phyloP scores from a whole-genome alignment of 768 basidiomycete species.

The Mycena vulgaris region DNA sequence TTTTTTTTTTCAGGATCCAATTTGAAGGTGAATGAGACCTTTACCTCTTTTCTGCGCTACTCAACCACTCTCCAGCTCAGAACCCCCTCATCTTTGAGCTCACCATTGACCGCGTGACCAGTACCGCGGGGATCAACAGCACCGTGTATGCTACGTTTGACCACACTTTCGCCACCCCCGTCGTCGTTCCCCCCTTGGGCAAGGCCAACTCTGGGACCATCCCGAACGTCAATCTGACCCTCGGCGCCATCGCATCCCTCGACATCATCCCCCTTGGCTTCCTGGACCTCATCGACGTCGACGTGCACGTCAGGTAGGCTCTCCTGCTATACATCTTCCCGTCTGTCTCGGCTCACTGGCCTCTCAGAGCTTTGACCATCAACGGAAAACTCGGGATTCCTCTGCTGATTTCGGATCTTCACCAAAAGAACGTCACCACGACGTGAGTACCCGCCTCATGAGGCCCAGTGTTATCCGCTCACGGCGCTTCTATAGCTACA shows the following conservation, averaged over 20 bases:
- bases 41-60: neutral
- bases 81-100: constrained; percentile 64
- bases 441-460: constrained; percentile 14
- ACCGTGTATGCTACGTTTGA: constrained; percentile 72
- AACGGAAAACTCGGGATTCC: constrained; percentile 37
- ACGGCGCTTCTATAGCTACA: constrained; percentile 7
- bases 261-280: constrained; percentile 68
- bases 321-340: neutral
- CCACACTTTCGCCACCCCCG: constrained; percentile 67
- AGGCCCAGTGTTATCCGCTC: neutral
- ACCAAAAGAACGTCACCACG: constrained; percentile 39
- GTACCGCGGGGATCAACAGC: constrained; percentile 65
- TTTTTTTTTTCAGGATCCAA: neutral
- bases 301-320: constrained; percentile 55
- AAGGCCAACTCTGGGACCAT: constrained; percentile 74
- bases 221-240: constrained; percentile 66
- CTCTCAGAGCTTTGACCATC: constrained; percentile 32
- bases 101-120: constrained; percentile 59
- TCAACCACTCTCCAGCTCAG: constrained; percentile 45
- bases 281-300: constrained; percentile 64
- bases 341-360: neutral
- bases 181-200: constrained; percentile 65
- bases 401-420: constrained; percentile 35
- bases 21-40: constrained; percentile 3
- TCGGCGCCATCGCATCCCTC: constrained; percentile 66